Conservation (phyloP, 805 yeast genomes). For the Barnettozyma wickerhamii region DNA sequence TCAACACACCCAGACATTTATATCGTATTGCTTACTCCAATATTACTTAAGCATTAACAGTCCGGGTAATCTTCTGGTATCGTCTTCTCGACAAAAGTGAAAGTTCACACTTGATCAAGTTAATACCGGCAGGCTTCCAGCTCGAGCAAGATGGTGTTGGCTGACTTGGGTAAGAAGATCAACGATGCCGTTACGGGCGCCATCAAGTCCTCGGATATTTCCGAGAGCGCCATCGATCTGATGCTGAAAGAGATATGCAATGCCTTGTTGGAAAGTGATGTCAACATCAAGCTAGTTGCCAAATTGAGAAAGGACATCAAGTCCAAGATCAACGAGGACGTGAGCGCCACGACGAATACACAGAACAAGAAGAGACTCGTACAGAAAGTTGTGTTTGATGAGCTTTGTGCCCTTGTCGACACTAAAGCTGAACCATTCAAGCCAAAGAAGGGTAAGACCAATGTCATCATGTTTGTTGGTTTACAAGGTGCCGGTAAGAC, state of each 20-base stretch:
- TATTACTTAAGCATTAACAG: too few species aligned
- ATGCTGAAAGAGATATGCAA: slow-evolving; percentile 86
- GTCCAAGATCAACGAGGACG: slow-evolving; percentile 46
- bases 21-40: too few species aligned
- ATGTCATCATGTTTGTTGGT: slow-evolving; percentile 96
- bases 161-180: slow-evolving; percentile 74
- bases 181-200: slow-evolving; percentile 68
- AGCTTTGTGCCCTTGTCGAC: slow-evolving; percentile 81
- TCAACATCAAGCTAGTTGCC: slow-evolving; percentile 80
- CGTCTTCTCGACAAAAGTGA: slow-evolving; percentile 1
- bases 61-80: neutral
- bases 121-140: neutral
- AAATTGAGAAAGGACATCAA: slow-evolving; percentile 69
- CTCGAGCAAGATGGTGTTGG: slow-evolving; percentile 55
- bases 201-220: slow-evolving; percentile 49
- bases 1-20: too few species aligned
- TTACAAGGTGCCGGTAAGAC: slow-evolving; percentile 99
- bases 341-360: slow-evolving; percentile 36
- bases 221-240: slow-evolving; percentile 57
- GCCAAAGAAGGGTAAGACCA: slow-evolving; percentile 77
- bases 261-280: slow-evolving; percentile 92
- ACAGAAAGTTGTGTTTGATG: slow-evolving; percentile 93
- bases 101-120: neutral
- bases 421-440: slow-evolving; percentile 58
- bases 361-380: slow-evolving; percentile 71